Evolutionary conservation across 169 alveolate species (phyloP).

Genomic region (Plasmodium inui): DNA sequence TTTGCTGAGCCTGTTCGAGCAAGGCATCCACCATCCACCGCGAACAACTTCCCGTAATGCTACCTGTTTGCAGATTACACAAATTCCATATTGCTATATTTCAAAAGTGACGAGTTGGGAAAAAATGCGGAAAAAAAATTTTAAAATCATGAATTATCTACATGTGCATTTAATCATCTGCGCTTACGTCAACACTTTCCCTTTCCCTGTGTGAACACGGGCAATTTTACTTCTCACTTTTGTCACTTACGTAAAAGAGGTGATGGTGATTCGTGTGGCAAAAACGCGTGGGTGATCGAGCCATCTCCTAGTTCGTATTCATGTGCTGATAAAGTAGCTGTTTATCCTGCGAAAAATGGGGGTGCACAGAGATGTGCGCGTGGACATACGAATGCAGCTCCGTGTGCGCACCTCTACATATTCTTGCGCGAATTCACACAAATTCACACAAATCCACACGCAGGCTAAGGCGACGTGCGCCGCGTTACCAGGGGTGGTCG

Average conservation of each 20-base stretch:
- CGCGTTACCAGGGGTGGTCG: conserved; percentile 77
- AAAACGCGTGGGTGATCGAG: not conserved
- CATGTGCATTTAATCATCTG: not conserved
- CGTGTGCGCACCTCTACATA: not conserved
- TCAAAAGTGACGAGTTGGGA: not conserved
- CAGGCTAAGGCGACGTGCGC: not conserved
- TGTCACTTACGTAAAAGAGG: not conserved
- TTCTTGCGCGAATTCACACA: not conserved
- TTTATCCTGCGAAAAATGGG: conserved; percentile 39
- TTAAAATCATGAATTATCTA: not conserved
- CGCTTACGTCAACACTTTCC: not conserved
- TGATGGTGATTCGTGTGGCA: not conserved
- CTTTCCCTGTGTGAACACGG: not conserved
- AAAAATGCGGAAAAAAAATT: not conserved
- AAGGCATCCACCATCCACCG: not conserved
- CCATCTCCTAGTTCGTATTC: not conserved
- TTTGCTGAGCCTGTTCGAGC: not conserved
- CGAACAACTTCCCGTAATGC: not conserved
- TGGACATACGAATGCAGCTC: not conserved
- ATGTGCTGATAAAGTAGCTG: conserved; percentile 46
- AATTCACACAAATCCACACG: not conserved
- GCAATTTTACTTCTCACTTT: not conserved
- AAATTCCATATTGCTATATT: not conserved
- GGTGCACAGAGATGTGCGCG: not conserved
- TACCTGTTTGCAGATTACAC: not conserved